Evolutionary conservation across 1,284 basidiomycete species (phyloP).

Genomic region (Ceratobasidium sp.): DNA sequence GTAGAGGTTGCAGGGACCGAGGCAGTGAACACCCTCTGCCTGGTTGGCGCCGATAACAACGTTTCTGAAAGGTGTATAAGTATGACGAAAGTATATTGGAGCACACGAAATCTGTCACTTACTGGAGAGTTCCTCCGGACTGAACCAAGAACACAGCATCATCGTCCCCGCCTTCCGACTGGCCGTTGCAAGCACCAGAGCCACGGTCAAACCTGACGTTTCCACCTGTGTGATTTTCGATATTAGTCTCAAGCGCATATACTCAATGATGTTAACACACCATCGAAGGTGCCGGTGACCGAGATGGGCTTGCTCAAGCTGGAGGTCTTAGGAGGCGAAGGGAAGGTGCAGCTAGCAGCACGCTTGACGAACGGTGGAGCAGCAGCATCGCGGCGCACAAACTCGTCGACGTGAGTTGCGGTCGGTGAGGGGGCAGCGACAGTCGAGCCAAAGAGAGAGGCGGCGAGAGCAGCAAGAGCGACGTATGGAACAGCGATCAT

Average conservation of each 20-base stretch:
- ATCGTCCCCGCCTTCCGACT: no score
- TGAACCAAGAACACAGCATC: slow-evolving; percentile 7
- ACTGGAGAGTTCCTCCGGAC: slow-evolving; percentile 14
- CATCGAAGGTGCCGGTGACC: slow-evolving; percentile 26
- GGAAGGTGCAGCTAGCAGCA: slow-evolving; percentile 32
- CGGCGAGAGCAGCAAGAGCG: not conserved
- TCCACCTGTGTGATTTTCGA: slow-evolving; percentile 14
- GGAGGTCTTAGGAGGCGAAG: no score
- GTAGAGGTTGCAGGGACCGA: slow-evolving; percentile 51
- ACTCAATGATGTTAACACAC: not conserved
- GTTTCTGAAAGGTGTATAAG: slow-evolving; percentile 50
- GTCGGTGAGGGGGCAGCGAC: not conserved
- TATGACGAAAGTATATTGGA: not conserved
- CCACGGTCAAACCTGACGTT: no score
- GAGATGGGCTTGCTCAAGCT: slow-evolving; percentile 10
- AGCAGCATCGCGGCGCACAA: no score
- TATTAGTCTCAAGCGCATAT: slow-evolving; percentile 4
- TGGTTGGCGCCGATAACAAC: slow-evolving; percentile 62
- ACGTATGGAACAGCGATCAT: no score
- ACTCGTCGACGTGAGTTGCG: no score
- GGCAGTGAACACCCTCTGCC: slow-evolving; percentile 61
- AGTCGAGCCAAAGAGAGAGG: not conserved
- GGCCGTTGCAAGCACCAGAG: no score
- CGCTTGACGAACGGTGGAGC: slow-evolving; percentile 21
- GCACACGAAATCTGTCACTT: not conserved